A percentile compares a stretch with the other conserved stretches of the same genome.
Conservation (phyloP, 169 alveolate species). For the Hepatocystis sp. region DNA sequence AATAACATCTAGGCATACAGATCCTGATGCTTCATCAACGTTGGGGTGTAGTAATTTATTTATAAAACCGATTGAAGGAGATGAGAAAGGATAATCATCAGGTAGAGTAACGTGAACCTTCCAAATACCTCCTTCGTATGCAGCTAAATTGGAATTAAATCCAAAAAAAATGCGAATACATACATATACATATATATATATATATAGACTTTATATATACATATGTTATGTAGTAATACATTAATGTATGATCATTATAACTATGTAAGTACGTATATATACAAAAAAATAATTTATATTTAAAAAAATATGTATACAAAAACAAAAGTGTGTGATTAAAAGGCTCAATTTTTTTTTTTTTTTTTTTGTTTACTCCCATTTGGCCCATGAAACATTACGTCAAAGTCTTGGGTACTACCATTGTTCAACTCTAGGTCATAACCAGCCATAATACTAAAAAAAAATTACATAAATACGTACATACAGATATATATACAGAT, state of each 20-base stretch:
- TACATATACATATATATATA: neutral
- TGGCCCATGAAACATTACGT: constrained; percentile 88
- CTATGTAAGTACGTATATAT: too few relatives aligned
- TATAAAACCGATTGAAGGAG: constrained; percentile 97
- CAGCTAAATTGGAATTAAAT: constrained; percentile 77
- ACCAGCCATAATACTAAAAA: constrained; percentile 85
- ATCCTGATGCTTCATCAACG: constrained; percentile 97
- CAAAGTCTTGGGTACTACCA: constrained; percentile 86
- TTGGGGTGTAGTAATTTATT: constrained; percentile 96
- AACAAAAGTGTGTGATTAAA: neutral
- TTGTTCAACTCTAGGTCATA: constrained; percentile 85
- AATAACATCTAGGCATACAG: constrained; percentile 97
- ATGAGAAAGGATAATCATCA: constrained; percentile 97
- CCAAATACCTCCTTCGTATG: constrained; percentile 93
- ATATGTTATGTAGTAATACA: too few relatives aligned
- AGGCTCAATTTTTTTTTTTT: neutral
- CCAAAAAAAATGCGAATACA: neutral
- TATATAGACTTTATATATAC: too few relatives aligned
- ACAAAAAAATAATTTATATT: too few relatives aligned
- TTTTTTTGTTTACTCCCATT: constrained; percentile 79
- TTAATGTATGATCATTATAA: too few relatives aligned
- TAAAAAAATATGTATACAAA: neutral
- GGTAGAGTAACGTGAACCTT: constrained; percentile 94
- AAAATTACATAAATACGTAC: neutral
- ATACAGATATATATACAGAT: neutral